Conservation (phyloP, 2,329 filamentous ascomycete species). For the Alternaria triticimaculans region DNA sequence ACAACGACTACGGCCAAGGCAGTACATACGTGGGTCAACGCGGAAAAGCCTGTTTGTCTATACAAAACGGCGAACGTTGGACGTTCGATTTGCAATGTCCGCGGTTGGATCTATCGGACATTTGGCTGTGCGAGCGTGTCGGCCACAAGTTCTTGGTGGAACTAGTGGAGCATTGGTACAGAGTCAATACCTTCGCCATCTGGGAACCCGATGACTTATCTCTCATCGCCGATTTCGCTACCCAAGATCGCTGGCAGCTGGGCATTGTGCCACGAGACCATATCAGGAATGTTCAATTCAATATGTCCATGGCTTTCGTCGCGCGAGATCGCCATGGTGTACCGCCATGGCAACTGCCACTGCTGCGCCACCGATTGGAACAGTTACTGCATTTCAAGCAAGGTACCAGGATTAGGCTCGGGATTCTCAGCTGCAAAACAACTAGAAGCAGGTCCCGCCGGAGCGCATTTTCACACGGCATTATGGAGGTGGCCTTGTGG, state of each 20-base stretch:
- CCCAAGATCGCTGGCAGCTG: neutral
- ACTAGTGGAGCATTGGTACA: neutral
- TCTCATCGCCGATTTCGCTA: accelerated
- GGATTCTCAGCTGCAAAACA: no score
- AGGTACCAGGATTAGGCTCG: neutral
- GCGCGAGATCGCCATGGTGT: accelerated
- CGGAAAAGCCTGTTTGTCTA: no score
- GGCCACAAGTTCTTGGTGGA: neutral
- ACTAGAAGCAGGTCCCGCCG: no score
- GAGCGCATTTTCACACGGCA: no score
- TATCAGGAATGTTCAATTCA: neutral
- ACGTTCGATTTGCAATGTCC: no score
- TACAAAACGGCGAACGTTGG: no score
- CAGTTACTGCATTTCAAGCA: neutral
- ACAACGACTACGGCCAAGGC: no score
- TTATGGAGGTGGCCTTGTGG: no score
- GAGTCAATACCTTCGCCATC: neutral
- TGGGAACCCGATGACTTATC: neutral
- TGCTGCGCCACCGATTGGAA: neutral
- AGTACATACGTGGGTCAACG: no score
- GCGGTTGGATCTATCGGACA: no score
- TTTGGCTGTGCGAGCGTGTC: neutral
- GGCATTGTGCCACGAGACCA: neutral
- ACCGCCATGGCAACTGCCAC: neutral
- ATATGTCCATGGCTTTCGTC: neutral